Conservation (phyloP, 768 basidiomycete species). For the Infundibulicybe gibba region DNA sequence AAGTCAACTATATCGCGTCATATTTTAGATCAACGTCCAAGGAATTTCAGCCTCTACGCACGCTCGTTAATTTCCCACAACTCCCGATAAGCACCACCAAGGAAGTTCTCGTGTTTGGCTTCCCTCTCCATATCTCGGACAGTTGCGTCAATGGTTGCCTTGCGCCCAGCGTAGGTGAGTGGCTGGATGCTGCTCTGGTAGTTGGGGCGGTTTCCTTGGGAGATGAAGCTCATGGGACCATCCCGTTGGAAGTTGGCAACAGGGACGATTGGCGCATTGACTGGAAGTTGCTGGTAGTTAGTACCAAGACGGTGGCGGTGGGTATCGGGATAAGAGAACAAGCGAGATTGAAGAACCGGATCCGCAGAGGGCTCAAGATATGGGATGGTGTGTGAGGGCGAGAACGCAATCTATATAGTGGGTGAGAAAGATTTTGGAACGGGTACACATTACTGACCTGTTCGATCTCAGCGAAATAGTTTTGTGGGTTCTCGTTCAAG, state of each 20-base stretch:
- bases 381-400: constrained; percentile 83
- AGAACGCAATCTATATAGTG: constrained; percentile 62
- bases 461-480: constrained; percentile 95
- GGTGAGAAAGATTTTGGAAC: constrained; percentile 19
- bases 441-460: constrained; percentile 51
- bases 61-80: constrained; percentile 77
- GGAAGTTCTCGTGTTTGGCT: constrained; percentile 68
- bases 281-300: constrained; percentile 85
- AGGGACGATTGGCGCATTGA: constrained; percentile 74
- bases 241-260: constrained; percentile 93
- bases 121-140: constrained; percentile 35
- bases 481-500: constrained; percentile 71
- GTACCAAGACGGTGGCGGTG: constrained; percentile 79
- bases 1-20: constrained; percentile 59
- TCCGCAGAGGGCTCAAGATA: constrained; percentile 90
- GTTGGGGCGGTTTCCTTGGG: constrained; percentile 84
- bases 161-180: constrained; percentile 54
- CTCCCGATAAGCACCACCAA: constrained; percentile 66
- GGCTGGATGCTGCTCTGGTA: constrained; percentile 80
- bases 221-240: constrained; percentile 63
- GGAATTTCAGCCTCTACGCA: constrained; percentile 31
- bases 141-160: constrained; percentile 39
- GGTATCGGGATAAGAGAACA: constrained; percentile 93
- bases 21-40: neutral
- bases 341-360: constrained; percentile 89